Evolutionary conservation across 2,329 filamentous ascomycete genomes (phyloP), one percentile per base, ranked within the genome.

Genomic region (Scopulariopsis brevicaulis): DNA sequence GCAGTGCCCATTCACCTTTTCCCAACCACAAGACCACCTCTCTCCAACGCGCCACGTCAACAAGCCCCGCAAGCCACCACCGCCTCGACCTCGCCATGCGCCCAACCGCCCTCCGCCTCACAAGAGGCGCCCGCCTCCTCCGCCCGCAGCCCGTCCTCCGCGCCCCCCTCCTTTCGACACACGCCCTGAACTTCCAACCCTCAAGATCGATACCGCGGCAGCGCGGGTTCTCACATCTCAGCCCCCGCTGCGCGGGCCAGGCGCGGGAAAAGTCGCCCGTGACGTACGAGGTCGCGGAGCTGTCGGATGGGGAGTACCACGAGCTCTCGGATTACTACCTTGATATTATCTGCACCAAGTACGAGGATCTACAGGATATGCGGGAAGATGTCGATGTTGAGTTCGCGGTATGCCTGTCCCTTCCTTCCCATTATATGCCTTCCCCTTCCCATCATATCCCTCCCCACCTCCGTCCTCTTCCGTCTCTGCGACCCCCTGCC

Each of bases 311-410:
- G 28, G 76, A 90, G 66, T 97, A 95, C 70, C 86, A 96, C 67
- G 79, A 87, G 59, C 76, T 89, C 34, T 83, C 91, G 32, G 89
- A 96, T 67, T 71, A 78, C 55, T 96, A 89, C 70, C 78, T 97
- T 65, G 78, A 85, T 5, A 66, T 64, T 10, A 70, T 85, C 2
- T 67, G 84, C 14, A 67, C 65, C 57, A 78, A 75, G 58, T 77
- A 96, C 50, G 94, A 99, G 73, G 79, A 82, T 60, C 71, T 87
- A 34, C 84, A 89, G 65, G 94, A 97, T 67, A 74, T 79, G 35
- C 74, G 80, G 8, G 84, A 87, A 10, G 87, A 91, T 57, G 73
- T 96, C 6, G 94, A 99, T 64, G 87, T 94, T 5, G 94, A 99
- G 67, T 97, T 87, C 65, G 87, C 86, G 60, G 93, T 96, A 77